Evolutionary conservation across 352 stramenopile species (phyloP).

Genomic region (Pythium dissotocum): DNA sequence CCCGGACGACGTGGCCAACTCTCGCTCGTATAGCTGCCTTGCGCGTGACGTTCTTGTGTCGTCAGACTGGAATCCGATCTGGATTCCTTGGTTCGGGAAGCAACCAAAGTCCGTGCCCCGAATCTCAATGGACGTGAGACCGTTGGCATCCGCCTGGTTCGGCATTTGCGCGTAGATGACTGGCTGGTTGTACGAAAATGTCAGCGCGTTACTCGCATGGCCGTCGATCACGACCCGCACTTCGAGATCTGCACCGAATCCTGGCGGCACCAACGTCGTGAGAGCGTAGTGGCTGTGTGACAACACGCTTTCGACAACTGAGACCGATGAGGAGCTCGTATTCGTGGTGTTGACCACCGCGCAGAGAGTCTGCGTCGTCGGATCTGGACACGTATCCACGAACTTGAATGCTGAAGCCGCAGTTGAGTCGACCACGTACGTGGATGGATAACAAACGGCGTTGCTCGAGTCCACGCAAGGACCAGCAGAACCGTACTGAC

Average conservation of each 20-base stretch:
- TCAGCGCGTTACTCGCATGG: conserved; percentile 47
- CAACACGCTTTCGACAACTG: conserved; percentile 34
- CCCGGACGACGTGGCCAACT: neutral
- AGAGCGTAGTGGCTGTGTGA: conserved; percentile 56
- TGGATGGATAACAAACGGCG: conserved; percentile 53
- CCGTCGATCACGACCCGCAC: conserved; percentile 53
- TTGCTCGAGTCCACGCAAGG: conserved; percentile 48
- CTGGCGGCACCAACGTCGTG: conserved; percentile 41
- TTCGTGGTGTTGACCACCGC: neutral
- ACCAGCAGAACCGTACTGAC: conserved; percentile 48
- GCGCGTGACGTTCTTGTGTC: neutral
- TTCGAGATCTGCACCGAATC: conserved; percentile 43
- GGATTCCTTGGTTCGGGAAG: conserved; percentile 57
- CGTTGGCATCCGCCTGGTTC: conserved; percentile 66
- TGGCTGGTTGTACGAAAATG: conserved; percentile 62
- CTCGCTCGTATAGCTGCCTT: neutral
- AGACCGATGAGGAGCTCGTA: neutral
- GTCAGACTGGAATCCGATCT: conserved; percentile 43
- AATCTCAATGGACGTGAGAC: conserved; percentile 59
- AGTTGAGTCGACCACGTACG: conserved; percentile 29
- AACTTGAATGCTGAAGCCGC: conserved; percentile 34
- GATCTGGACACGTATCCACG: conserved; percentile 33
- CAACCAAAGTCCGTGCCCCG: conserved; percentile 65
- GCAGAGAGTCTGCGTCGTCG: conserved; percentile 37
- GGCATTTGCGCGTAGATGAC: conserved; percentile 59